Base-by-base conservation (phyloP, 2,329 filamentous ascomycete genomes). In the Pseudogymnoascus verrucosus region DNA sequence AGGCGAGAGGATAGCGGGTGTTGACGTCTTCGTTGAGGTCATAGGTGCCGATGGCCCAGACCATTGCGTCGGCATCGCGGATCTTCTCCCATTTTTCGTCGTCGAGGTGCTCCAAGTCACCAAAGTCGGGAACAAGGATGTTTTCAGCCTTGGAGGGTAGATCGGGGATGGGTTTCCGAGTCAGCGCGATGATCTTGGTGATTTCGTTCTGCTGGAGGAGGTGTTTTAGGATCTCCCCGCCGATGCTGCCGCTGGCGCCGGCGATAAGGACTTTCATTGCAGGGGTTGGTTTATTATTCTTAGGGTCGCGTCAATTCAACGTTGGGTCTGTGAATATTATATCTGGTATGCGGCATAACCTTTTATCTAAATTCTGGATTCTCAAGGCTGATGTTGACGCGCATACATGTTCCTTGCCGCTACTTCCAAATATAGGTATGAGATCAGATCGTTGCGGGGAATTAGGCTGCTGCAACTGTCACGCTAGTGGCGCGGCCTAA, bases 191-290 rank as follows among this genome's bases (percentile, higher is more conserved):
- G 4, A 76, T 70, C 1, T 51, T 68, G 0, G 72, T 68, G 11
- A 76, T 68, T 0, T 42, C 62, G 3, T 73, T 72, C 60, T 74
- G 72, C 1, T 67, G 65, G 31, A 76, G 75, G 14, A 73, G 74
- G 44, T 75, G 73, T 10, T 42, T 64, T 10, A 76, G 68, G 6
- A 67, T 73, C 60, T 70, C 72, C 57, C 73, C 63, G 59, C 75
- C 75, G 47, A 76, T 75, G 4, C 66, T 69, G 1, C 75, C 75
- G 11, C 68, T 74, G 0, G 73, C 75, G 31, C 75, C 75, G 12
- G 69, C 68, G 14, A 76, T 68, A 40, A 76, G 73, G 61, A 76
- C 64, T 61, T 76, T 76, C 75, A 76, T 76, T 37, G 4, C 10
- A 5, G 14, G 21, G 26, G 12, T 57, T 19, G 8, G 47, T n/a